Conservation (phyloP, 2,329 filamentous ascomycete species). For the Eurotiales sp. region DNA sequence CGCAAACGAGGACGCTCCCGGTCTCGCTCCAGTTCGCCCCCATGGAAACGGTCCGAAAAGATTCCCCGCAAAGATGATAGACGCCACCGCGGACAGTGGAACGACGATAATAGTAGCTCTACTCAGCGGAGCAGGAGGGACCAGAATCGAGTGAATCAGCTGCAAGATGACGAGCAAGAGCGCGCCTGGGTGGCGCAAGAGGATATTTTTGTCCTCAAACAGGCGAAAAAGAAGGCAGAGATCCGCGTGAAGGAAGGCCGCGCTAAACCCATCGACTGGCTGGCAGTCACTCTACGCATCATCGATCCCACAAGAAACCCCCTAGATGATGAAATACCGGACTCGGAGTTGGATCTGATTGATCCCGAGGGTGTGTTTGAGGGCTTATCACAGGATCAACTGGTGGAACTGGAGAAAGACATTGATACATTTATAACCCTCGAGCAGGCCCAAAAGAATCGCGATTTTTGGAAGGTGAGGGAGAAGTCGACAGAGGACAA, state of each 20-base stretch:
- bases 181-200: conserved; percentile 87
- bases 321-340: conserved; percentile 76
- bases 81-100: conserved; percentile 21
- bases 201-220: conserved; percentile 91
- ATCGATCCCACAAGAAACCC: conserved; percentile 78
- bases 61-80: conserved; percentile 32
- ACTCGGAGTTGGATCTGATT: conserved; percentile 72
- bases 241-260: conserved; percentile 89
- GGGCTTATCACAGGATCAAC: conserved; percentile 61
- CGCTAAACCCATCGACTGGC: conserved; percentile 87
- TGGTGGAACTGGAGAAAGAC: conserved; percentile 75
- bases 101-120: conserved; percentile 20
- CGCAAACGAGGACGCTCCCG: conserved; percentile 41
- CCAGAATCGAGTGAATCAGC: conserved; percentile 46
- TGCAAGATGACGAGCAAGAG: conserved; percentile 74
- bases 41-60: conserved; percentile 38
- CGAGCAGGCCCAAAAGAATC: conserved; percentile 72
- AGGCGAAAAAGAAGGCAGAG: conserved; percentile 96
- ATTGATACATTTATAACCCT: conserved; percentile 76
- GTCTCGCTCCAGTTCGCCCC: conserved; percentile 30
- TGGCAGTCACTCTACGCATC: conserved; percentile 84
- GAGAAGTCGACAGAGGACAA: not conserved
- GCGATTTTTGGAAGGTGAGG: conserved; percentile 76
- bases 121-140: conserved; percentile 36
- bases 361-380: conserved; percentile 80